Evolutionary conservation across 257 asterid species (phyloP).

Genomic region (Vinca minor): DNA sequence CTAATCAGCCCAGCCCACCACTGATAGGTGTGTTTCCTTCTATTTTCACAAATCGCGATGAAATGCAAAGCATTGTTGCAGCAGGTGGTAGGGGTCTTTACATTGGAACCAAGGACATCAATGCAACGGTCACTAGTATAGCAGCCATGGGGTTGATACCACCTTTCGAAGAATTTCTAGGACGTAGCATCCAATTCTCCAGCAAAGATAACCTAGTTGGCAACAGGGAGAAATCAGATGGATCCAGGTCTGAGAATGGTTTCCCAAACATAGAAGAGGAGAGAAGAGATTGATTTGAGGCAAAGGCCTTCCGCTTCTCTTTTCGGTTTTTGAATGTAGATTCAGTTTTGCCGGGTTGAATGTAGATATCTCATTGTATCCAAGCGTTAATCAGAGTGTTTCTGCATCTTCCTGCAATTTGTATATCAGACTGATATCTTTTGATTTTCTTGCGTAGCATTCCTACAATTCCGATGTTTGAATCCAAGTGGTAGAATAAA

Average conservation of each 20-base stretch:
- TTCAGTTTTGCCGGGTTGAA: background rate
- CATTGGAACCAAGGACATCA: constrained; percentile 41
- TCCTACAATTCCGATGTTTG: too few species aligned
- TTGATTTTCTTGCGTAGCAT: background rate
- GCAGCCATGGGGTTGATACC: constrained; percentile 34
- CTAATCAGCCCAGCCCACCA: constrained; percentile 50
- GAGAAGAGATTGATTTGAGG: background rate
- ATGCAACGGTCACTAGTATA: constrained; percentile 16
- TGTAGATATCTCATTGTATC: background rate
- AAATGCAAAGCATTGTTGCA: constrained; percentile 33
- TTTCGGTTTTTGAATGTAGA: background rate
- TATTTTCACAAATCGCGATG: constrained; percentile 28
- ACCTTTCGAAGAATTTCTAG: constrained; percentile 3
- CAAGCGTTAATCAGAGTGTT: background rate
- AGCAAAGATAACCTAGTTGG: constrained; percentile 1
- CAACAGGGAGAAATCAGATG: constrained; percentile 9
- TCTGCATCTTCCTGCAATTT: background rate
- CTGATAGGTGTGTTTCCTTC: constrained; percentile 55
- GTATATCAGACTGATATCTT: background rate
- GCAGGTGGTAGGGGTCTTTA: constrained; percentile 71
- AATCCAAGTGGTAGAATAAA: background rate
- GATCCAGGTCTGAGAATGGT: background rate
- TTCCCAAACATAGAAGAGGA: background rate
- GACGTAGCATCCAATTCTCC: background rate
- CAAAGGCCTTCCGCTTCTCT: background rate